Conservation (phyloP, 495 filamentous ascomycete species). For the Aspergillus affinis region DNA sequence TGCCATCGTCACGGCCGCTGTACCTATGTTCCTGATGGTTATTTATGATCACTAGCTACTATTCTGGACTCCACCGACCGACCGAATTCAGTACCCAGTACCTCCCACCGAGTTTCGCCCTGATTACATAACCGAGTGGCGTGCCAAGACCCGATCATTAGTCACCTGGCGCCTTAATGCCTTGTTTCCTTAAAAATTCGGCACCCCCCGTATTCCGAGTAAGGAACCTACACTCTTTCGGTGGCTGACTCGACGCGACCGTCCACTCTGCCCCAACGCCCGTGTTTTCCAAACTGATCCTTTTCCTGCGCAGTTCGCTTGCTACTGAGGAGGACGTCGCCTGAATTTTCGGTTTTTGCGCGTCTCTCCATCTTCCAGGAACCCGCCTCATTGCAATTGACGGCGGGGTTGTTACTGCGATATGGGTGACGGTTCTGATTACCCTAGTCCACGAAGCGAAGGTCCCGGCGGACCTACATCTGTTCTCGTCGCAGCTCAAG, state of each 20-base stretch:
- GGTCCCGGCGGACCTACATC: conserved; percentile 41
- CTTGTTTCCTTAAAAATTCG: conserved; percentile 38
- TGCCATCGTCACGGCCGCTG: conserved; percentile 7
- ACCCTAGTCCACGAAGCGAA: conserved; percentile 54
- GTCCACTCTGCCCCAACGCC: conserved; percentile 17
- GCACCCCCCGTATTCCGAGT: conserved; percentile 22
- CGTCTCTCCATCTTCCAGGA: conserved; percentile 4
- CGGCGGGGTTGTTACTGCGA: conserved; percentile 38
- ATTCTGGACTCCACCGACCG: neutral
- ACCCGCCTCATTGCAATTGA: conserved; percentile 29
- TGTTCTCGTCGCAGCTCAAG: conserved; percentile 40
- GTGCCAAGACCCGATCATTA: conserved; percentile 25
- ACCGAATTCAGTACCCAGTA: neutral
- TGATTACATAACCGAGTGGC: conserved; percentile 10
- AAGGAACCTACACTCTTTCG: conserved; percentile 16
- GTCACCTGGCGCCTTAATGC: conserved; percentile 23
- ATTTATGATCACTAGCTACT: neutral
- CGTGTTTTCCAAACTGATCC: neutral
- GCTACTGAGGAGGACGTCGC: neutral
- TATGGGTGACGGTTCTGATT: conserved; percentile 54
- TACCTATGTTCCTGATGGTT: neutral
- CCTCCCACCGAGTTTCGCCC: neutral
- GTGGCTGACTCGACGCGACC: conserved; percentile 10
- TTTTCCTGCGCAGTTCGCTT: neutral
- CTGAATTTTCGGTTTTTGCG: conserved; percentile 2